phyloP scores from a whole-genome alignment of 2,329 filamentous ascomycete genomes.

The Nothophaeocryptopus gaeumannii region DNA sequence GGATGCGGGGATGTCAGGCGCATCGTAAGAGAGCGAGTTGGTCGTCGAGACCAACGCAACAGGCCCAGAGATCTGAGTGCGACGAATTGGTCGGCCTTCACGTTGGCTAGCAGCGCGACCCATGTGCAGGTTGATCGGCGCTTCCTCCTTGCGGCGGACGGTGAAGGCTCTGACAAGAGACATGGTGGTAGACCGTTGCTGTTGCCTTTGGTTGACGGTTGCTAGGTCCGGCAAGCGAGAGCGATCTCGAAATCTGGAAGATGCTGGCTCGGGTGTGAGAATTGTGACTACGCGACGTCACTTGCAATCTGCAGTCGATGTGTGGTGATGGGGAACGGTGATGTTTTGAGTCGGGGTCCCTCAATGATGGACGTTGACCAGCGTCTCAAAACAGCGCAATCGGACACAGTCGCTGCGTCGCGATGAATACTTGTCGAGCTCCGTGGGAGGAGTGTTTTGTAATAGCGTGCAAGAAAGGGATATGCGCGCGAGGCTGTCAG shows the following conservation, averaged over 20 bases:
- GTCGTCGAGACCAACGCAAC: conserved; percentile 88
- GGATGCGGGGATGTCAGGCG: conserved; percentile 66
- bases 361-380: too few relatives aligned
- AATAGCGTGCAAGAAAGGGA: too few relatives aligned
- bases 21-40: conserved; percentile 93
- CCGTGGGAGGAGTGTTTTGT: too few relatives aligned
- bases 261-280: too few relatives aligned
- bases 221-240: conserved; percentile 6
- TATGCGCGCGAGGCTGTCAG: too few relatives aligned
- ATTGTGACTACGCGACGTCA: too few relatives aligned
- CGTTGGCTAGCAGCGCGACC: conserved; percentile 49
- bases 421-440: too few relatives aligned
- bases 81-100: conserved; percentile 49
- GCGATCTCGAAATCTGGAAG: neutral
- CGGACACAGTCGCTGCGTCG: too few relatives aligned
- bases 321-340: too few relatives aligned
- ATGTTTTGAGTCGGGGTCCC: too few relatives aligned
- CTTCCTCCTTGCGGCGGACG: conserved; percentile 63
- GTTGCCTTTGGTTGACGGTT: conserved; percentile 4
- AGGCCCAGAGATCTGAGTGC: conserved; percentile 79
- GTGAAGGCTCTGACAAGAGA: conserved; percentile 71
- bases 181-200: conserved; percentile 38
- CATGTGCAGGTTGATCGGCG: conserved; percentile 30
- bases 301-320: too few relatives aligned
- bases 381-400: too few relatives aligned